Conservation (phyloP, 441 rosid species). For the Lepidium campestre region DNA sequence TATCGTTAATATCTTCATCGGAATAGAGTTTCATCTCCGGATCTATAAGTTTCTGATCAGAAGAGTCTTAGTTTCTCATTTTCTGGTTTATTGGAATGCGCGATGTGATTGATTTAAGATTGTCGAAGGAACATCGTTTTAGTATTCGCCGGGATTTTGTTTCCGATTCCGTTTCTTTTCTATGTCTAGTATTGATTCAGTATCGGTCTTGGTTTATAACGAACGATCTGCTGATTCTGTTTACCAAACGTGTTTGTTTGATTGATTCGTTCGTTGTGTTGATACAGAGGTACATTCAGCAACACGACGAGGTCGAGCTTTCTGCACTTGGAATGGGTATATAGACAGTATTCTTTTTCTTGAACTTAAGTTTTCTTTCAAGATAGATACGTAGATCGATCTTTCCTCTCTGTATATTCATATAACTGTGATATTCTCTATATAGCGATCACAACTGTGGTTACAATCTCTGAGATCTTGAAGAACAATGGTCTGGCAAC, state of each 20-base stretch:
- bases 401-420: background rate
- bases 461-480: slow-evolving; percentile 84
- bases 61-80: background rate
- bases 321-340: slow-evolving; percentile 99
- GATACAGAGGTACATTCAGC: slow-evolving; percentile 84
- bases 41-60: slow-evolving; percentile 1
- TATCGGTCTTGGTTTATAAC: background rate
- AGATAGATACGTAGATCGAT: background rate
- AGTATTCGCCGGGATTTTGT: background rate
- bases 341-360: background rate
- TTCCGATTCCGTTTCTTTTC: background rate
- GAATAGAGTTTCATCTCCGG: background rate
- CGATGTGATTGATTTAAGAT: background rate
- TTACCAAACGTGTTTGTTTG: slow-evolving; percentile 2
- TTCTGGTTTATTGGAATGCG: background rate
- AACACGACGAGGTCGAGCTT: slow-evolving; percentile 78
- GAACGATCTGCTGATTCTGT: background rate
- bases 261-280: background rate
- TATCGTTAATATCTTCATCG: slow-evolving; percentile 3
- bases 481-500: slow-evolving; percentile 91
- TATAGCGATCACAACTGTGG: slow-evolving; percentile 86
- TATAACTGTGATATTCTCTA: background rate
- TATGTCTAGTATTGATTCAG: background rate
- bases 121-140: background rate
- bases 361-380: background rate